These are phyloP conservation scores for Crucibulum laeve DNA, from an alignment of 768 basidiomycete species.

Conservation along the genomic window DNA sequence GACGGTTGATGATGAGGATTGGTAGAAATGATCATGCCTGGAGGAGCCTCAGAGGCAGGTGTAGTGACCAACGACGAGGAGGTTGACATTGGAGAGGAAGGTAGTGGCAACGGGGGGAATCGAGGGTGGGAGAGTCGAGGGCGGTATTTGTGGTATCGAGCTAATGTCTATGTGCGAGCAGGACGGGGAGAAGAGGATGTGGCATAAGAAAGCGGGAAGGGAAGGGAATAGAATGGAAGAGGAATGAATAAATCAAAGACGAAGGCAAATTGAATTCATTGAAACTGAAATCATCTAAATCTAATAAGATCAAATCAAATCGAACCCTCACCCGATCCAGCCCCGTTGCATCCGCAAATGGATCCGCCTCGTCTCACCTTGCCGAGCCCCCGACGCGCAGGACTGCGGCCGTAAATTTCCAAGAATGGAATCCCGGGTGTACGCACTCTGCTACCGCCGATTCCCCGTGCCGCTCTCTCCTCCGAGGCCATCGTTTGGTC, in stretches of 20 bases:
- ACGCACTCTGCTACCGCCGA: too few relatives aligned
- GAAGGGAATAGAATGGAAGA: background rate
- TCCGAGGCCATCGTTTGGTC: too few relatives aligned
- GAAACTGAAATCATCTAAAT: too few relatives aligned
- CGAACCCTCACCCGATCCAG: too few relatives aligned
- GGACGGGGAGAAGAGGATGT: slow-evolving; percentile 1
- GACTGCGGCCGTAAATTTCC: too few relatives aligned
- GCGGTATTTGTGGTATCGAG: too few relatives aligned
- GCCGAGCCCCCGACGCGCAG: background rate
- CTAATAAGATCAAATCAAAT: too few relatives aligned
- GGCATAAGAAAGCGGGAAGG: background rate
- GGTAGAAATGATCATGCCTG: background rate
- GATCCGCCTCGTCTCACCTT: background rate
- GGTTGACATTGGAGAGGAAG: background rate
- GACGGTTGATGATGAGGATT: background rate
- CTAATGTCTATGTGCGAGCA: too few relatives aligned
- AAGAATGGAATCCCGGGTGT: background rate
- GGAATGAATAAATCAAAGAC: background rate
- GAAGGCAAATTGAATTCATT: background rate
- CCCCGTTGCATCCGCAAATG: background rate
- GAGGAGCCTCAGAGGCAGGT: background rate
- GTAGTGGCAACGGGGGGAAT: background rate
- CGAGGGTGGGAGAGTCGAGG: too few relatives aligned
- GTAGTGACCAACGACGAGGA: background rate
- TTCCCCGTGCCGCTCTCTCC: too few relatives aligned